phyloP scores from a whole-genome alignment of 371 early-diverging fungal species.

The Haplosporangium sp. region DNA sequence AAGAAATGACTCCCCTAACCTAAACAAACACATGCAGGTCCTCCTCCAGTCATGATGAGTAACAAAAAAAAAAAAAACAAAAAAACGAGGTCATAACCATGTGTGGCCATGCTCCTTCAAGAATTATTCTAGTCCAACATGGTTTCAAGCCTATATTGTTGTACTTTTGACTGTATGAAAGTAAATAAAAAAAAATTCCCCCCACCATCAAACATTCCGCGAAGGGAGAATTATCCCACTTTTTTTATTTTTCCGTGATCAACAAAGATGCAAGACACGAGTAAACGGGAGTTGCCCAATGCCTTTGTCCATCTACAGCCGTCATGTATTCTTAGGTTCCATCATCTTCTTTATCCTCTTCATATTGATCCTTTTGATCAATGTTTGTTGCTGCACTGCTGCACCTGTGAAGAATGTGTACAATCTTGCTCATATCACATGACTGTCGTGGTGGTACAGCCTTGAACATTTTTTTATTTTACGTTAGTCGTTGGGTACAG shows the following conservation, averaged over 20 bases:
- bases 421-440: constrained; percentile 4
- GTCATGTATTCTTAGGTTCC: no score
- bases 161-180: background rate
- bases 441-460: background rate
- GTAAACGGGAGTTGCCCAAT: no score
- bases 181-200: no score
- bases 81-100: background rate
- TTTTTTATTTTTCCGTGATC: no score
- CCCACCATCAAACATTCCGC: no score
- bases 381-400: background rate
- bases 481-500: background rate
- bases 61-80: background rate
- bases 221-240: no score
- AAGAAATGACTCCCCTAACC: background rate
- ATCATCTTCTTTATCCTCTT: no score
- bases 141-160: background rate
- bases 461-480: background rate
- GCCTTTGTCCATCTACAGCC: no score
- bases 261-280: no score
- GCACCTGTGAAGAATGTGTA: background rate
- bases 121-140: background rate
- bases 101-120: background rate
- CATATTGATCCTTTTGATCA: no score
- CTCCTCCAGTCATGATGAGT: constrained; percentile 4
- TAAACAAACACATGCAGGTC: background rate